Percentiles rank a stretch among this genome's conserved stretches.
phyloP scores from a whole-genome alignment of 352 stramenopile genomes.

The Globisporangium middletonii region DNA sequence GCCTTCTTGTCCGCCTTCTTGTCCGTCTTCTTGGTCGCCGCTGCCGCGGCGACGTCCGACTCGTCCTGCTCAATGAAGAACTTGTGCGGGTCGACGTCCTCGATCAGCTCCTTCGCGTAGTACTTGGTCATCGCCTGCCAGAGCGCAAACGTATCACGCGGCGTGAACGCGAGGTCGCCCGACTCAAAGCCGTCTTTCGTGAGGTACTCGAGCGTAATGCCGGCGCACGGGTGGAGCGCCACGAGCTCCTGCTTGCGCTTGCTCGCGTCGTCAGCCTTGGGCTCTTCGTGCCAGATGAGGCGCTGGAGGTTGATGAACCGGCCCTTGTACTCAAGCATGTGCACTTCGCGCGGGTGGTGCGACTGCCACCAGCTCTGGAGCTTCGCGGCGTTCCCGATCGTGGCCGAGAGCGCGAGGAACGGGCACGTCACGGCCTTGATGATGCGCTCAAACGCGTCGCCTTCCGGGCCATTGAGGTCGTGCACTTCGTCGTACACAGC shows the following conservation, averaged over 20 bases:
- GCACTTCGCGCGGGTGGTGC: constrained; percentile 82
- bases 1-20: constrained; percentile 28
- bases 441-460: constrained; percentile 94
- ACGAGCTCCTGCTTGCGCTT: constrained; percentile 63
- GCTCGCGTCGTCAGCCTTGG: constrained; percentile 25
- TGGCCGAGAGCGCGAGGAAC: constrained; percentile 97
- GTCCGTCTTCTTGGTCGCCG: constrained; percentile 14
- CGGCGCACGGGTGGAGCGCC: constrained; percentile 72
- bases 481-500: constrained; percentile 98
- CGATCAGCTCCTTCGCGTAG: constrained; percentile 70
- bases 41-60: constrained; percentile 12
- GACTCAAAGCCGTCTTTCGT: constrained; percentile 77
- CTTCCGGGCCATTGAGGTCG: constrained; percentile 95
- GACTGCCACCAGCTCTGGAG: constrained; percentile 94
- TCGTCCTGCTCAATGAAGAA: constrained; percentile 87
- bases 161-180: constrained; percentile 92
- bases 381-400: constrained; percentile 95
- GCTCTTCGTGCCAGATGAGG: constrained; percentile 89
- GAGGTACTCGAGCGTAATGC: constrained; percentile 82
- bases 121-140: constrained; percentile 89
- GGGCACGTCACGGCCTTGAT: constrained; percentile 94
- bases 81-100: constrained; percentile 91
- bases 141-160: constrained; percentile 94
- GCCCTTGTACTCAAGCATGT: constrained; percentile 94
- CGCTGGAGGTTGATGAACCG: constrained; percentile 98